These are phyloP conservation scores for Dendrothele bispora DNA, from an alignment of 768 basidiomycete genomes.

Conservation along the genomic window DNA sequence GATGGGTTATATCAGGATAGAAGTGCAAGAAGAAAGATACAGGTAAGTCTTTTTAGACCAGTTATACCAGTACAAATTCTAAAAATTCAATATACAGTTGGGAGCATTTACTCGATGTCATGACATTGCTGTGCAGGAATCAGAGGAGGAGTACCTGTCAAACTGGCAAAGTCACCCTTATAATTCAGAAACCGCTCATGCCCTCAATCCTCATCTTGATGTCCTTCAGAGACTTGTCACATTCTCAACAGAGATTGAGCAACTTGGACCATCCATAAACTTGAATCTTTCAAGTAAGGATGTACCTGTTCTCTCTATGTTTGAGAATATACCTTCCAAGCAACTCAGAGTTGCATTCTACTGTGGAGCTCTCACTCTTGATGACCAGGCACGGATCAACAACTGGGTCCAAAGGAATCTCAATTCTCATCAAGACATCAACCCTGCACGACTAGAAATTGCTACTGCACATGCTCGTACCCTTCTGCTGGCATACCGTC, in stretches of 20 bases:
- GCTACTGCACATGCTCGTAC: conserved; percentile 1
- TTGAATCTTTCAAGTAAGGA: neutral
- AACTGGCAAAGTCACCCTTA: neutral
- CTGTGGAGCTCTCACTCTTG: neutral
- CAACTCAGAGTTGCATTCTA: neutral
- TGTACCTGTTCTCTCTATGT: neutral
- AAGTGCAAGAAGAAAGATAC: neutral
- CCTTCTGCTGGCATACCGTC: neutral
- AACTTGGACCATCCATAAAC: neutral
- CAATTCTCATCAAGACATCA: neutral
- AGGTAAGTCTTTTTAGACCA: neutral
- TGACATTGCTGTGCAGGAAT: neutral
- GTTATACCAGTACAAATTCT: neutral
- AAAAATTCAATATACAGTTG: neutral
- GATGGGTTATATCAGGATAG: neutral
- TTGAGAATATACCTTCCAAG: neutral
- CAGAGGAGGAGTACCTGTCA: neutral
- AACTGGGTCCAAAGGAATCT: neutral
- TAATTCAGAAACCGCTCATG: neutral
- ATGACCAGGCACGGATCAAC: neutral
- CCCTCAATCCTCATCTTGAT: no score
- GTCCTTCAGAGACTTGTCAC: no score
- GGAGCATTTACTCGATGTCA: neutral
- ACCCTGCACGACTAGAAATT: neutral
- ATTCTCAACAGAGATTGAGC: no score